A percentile compares a stretch with the other conserved stretches of the same genome.
Conservation (phyloP, 306 rosid species). For the Ziziphus jujuba region DNA sequence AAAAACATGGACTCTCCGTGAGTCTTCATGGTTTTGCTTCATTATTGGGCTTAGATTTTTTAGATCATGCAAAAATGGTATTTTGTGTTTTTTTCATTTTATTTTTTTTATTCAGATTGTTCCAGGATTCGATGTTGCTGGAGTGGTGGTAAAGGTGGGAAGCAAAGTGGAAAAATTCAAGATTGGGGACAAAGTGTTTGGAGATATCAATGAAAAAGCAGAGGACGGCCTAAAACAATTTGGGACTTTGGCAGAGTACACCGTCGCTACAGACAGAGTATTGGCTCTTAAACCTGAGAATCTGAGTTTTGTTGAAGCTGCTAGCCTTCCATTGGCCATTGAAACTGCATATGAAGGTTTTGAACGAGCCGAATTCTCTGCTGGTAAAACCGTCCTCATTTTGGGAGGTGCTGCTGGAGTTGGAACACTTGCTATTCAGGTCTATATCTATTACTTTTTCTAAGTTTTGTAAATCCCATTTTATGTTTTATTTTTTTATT, state of each 20-base stretch:
- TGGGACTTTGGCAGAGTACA: conserved; percentile 75
- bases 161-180: conserved; percentile 54
- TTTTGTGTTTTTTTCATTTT: background rate
- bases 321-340: conserved; percentile 67
- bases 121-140: conserved; percentile 76
- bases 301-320: conserved; percentile 77
- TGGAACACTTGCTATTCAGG: conserved; percentile 64
- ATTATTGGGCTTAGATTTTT: background rate
- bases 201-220: conserved; percentile 53
- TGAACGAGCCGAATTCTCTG: conserved; percentile 38
- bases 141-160: conserved; percentile 70
- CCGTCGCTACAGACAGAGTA: conserved; percentile 52
- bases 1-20: conserved; percentile 32
- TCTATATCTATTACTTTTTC: no score
- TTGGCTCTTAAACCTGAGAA: conserved; percentile 63
- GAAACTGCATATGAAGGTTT: conserved; percentile 74
- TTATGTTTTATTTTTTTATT: background rate
- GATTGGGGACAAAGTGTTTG: conserved; percentile 75
- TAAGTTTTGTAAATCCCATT: no score
- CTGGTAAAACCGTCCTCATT: conserved; percentile 65
- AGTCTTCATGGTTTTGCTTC: background rate
- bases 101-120: conserved; percentile 30
- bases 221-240: conserved; percentile 29
- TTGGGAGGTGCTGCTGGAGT: conserved; percentile 85
- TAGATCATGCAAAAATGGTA: background rate